Conservation (phyloP, 1,284 basidiomycete species). For the Schizophyllum amplum region DNA sequence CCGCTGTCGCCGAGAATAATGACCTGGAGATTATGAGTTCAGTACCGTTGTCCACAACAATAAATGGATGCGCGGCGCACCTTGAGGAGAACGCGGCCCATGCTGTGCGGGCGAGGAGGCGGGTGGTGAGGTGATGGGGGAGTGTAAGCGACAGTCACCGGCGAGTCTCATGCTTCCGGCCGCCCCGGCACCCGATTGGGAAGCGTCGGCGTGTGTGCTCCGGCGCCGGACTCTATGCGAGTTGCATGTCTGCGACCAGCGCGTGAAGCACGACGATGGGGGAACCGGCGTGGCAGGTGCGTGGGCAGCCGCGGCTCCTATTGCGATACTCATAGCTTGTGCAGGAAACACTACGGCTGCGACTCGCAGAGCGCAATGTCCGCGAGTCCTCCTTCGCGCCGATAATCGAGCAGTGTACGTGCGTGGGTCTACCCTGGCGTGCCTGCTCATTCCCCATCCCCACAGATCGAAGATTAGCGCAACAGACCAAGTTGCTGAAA, state of each 20-base stretch:
- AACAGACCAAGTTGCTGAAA: slow-evolving; percentile 83
- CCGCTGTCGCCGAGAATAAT: slow-evolving; percentile 98
- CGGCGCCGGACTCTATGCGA: not conserved
- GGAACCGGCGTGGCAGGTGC: slow-evolving; percentile 56
- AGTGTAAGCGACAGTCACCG: slow-evolving; percentile 5
- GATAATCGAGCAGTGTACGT: slow-evolving; percentile 84
- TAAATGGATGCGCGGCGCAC: slow-evolving; percentile 31
- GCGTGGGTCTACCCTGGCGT: slow-evolving; percentile 8
- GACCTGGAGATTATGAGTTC: slow-evolving; percentile 45
- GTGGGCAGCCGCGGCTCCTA: not conserved
- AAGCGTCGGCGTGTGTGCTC: not conserved
- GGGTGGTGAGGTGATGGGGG: slow-evolving; percentile 14
- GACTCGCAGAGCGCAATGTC: slow-evolving; percentile 71
- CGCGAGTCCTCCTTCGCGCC: slow-evolving; percentile 71
- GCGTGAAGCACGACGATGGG: slow-evolving; percentile 39
- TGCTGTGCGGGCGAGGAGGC: slow-evolving; percentile 22
- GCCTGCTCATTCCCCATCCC: slow-evolving; percentile 5
- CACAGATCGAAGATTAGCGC: slow-evolving; percentile 80
- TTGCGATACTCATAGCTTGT: not conserved
- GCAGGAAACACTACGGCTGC: slow-evolving; percentile 66
- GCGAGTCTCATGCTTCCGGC: slow-evolving; percentile 6
- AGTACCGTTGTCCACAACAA: not conserved
- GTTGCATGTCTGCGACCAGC: not conserved
- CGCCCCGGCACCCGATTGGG: not conserved
- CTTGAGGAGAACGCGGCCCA: slow-evolving; percentile 94